Evolutionary conservation across 768 basidiomycete species (phyloP), one percentile per base, ranked within the genome.

Genomic region (Astraeus odoratus): DNA sequence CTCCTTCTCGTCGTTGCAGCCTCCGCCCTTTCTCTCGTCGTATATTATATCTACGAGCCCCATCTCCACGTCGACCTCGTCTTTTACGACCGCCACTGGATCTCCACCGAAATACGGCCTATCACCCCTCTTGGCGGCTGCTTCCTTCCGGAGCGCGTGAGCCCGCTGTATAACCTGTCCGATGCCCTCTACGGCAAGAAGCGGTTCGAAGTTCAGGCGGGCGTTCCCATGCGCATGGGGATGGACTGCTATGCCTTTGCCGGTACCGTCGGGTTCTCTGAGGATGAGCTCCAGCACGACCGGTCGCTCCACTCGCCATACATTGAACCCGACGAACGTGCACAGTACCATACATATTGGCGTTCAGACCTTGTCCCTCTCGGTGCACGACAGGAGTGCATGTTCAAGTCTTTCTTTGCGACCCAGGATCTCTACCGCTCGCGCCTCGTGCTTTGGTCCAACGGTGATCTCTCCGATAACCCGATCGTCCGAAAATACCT

Each of bases 231-330:
- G 70, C 74, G 77, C 47, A 70, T 87, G 55, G 89, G 89, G 25
- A 70, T 89, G 70, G 87, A 92, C 61, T 98, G 95, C 65, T 97
- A 94, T 59, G 81, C 88, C 57, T 90, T 93, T 61, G 86, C 93
- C 1, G 82, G 85, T 8, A 92, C 90, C 13, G 74, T 98, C 23
- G 74, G 71, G 44, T 35, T 50, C 18, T 45, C 55, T 22, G 52
- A 51, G 9, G 44, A n/a, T n/a, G n/a, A n/a, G n/a, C n/a, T n/a
- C n/a, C n/a, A 42, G 1, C 36, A 44, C 5, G 48, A 50, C 23
- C 4, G 15, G 4, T 36, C 23, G 19, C 22, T 8, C 18, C 43
- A 48, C 23, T 40, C 47, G 18, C 7, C 38, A 1, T 54, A 51
- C 48, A 59, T 64, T 44, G 57, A 65, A 15, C 58, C 68, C 15